A percentile compares a stretch with the other conserved stretches of the same genome.
Conservation (phyloP, 2,329 filamentous ascomycete genomes). For the Sclerotiophoma versabilis region DNA sequence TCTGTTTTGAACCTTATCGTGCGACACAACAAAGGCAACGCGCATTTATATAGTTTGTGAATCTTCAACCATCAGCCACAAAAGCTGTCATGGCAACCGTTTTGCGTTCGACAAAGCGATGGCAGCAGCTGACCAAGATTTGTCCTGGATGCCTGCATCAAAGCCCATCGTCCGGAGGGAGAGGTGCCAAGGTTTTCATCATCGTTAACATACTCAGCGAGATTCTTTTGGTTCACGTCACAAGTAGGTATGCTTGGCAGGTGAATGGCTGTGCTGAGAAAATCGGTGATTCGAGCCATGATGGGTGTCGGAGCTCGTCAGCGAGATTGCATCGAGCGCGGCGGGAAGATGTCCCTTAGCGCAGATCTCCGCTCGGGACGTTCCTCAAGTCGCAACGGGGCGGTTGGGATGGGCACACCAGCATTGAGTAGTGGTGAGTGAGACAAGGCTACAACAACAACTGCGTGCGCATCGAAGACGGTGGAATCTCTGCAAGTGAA, state of each 20-base stretch:
- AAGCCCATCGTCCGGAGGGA: too few species aligned
- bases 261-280: not conserved
- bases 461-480: not conserved
- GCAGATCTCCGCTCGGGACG: constrained; percentile 15
- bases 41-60: not conserved
- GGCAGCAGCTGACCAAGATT: not conserved
- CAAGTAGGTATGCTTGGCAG: too few species aligned
- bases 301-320: constrained; percentile 3
- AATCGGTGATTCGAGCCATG: not conserved
- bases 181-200: too few species aligned
- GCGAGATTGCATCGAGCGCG: constrained; percentile 8
- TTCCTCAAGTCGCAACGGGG: constrained; percentile 10
- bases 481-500: not conserved
- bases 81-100: constrained; percentile 2
- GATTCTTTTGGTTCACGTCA: too few species aligned
- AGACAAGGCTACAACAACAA: not conserved
- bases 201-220: too few species aligned
- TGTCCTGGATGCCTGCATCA: not conserved
- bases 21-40: constrained; percentile 6
- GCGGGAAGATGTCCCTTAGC: constrained; percentile 9
- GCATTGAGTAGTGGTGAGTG: not conserved
- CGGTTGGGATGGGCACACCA: not conserved
- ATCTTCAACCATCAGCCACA: not conserved
- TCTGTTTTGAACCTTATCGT: constrained; percentile 3
- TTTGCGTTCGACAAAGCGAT: not conserved